These are phyloP conservation scores for Plantago coronopus DNA, from an alignment of 305 asterid species.

Conservation along the genomic window DNA sequence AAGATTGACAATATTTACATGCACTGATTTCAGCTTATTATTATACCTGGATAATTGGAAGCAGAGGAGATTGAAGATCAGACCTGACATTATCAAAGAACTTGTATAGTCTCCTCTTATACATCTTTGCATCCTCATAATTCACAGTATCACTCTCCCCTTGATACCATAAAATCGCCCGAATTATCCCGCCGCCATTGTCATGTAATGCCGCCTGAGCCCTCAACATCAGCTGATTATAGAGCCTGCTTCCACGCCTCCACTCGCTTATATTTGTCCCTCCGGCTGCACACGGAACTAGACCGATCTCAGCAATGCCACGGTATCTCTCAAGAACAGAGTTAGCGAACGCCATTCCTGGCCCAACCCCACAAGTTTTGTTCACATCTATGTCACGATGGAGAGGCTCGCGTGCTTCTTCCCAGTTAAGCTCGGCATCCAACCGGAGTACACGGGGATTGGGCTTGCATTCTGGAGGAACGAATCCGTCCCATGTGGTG, in stretches of 20 bases:
- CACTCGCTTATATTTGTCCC: conserved; percentile 55
- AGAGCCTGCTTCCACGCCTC: conserved; percentile 38
- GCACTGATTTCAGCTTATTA: neutral
- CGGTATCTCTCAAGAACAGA: conserved; percentile 22
- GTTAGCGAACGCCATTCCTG: conserved; percentile 51
- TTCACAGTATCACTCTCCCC: conserved; percentile 54
- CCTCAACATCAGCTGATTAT: conserved; percentile 34
- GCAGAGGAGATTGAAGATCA: conserved; percentile 32
- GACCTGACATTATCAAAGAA: conserved; percentile 33
- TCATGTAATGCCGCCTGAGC: conserved; percentile 31
- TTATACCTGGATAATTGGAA: conserved; percentile 35
- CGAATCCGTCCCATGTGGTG: conserved; percentile 43
- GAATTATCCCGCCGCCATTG: conserved; percentile 39
- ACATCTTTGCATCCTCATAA: conserved; percentile 31
- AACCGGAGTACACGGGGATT: conserved; percentile 35
- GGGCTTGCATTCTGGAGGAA: conserved; percentile 38
- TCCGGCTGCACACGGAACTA: conserved; percentile 72
- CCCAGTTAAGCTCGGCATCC: conserved; percentile 37
- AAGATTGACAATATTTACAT: neutral
- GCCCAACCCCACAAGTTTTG: conserved; percentile 55
- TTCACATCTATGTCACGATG: conserved; percentile 44
- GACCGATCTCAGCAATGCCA: conserved; percentile 38
- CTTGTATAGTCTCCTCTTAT: conserved; percentile 32
- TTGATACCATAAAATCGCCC: conserved; percentile 63
- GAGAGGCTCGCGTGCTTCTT: conserved; percentile 58